Evolutionary conservation across 495 filamentous ascomycete species (phyloP).

Genomic region (Cenococcum geophilum): DNA sequence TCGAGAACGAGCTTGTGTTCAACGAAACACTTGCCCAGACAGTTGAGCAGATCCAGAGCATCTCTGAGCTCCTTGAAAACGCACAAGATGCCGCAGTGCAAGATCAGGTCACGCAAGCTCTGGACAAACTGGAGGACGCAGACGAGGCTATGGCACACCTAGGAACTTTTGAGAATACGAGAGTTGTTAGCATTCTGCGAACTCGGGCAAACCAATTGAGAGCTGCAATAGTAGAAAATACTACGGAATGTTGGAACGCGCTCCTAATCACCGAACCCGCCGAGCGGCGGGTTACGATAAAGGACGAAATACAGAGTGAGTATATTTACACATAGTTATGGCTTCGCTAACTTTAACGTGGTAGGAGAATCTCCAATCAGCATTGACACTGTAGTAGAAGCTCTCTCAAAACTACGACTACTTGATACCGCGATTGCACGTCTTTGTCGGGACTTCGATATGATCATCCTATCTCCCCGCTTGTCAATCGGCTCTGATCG

Average conservation of each 20-base stretch:
- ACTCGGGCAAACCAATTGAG: conserved; percentile 32
- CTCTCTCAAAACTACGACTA: conserved; percentile 31
- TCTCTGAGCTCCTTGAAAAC: conserved; percentile 41
- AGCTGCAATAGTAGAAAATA: conserved; percentile 30
- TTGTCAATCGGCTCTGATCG: conserved; percentile 23
- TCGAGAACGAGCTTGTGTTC: conserved; percentile 70
- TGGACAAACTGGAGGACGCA: conserved; percentile 46
- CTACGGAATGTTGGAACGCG: conserved; percentile 38
- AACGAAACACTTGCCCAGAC: conserved; percentile 60
- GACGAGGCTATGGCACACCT: conserved; percentile 39
- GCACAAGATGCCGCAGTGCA: conserved; percentile 36
- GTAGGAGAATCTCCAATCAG: conserved; percentile 20
- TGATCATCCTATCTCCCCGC: conserved; percentile 33
- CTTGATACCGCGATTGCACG: conserved; percentile 29
- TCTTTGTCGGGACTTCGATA: conserved; percentile 33
- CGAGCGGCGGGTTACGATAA: conserved; percentile 28
- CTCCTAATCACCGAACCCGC: conserved; percentile 33
- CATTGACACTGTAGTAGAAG: conserved; percentile 28
- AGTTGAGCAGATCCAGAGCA: conserved; percentile 53
- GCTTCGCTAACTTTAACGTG: not conserved
- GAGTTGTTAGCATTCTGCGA: conserved; percentile 35
- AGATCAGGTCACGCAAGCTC: conserved; percentile 30
- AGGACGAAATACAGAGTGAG: conserved; percentile 31
- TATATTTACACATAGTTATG: not conserved
- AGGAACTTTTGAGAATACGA: conserved; percentile 32